Evolutionary conservation across 441 rosid species (phyloP).

Genomic region (Hura crepitans): DNA sequence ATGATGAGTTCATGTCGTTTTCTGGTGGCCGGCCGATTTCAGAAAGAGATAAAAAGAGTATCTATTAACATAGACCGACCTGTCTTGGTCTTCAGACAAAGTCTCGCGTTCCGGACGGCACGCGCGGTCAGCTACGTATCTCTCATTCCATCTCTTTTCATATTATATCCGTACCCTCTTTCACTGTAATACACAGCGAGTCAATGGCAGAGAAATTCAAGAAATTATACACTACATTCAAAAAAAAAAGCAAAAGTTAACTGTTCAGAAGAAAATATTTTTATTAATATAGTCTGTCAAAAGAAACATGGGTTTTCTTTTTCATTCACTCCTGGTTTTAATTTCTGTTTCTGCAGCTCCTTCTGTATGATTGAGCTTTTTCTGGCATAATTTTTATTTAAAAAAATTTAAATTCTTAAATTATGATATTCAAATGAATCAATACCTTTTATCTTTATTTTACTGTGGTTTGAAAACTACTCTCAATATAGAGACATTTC

Average conservation of each 20-base stretch:
- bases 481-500: constrained; percentile 20
- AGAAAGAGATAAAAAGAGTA: constrained; percentile 8
- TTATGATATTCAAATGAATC: no score
- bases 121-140: constrained; percentile 50
- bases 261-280: background rate
- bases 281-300: background rate
- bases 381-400: no score
- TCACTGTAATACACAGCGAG: background rate
- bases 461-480: constrained; percentile 4
- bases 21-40: constrained; percentile 22
- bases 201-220: background rate
- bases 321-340: constrained; percentile 32
- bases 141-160: background rate
- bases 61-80: constrained; percentile 13
- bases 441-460: background rate
- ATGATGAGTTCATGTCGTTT: constrained; percentile 33
- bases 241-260: constrained; percentile 5
- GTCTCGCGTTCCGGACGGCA: constrained; percentile 62
- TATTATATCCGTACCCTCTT: background rate
- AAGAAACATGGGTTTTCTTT: constrained; percentile 20
- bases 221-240: no score
- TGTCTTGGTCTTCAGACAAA: constrained; percentile 29
- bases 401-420: no score
- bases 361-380: constrained; percentile 2
- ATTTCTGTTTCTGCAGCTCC: background rate